Evolutionary conservation across 2,329 filamentous ascomycete genomes (phyloP), one percentile per base, ranked within the genome.

Genomic region (Acephala macrosclerotiorum): DNA sequence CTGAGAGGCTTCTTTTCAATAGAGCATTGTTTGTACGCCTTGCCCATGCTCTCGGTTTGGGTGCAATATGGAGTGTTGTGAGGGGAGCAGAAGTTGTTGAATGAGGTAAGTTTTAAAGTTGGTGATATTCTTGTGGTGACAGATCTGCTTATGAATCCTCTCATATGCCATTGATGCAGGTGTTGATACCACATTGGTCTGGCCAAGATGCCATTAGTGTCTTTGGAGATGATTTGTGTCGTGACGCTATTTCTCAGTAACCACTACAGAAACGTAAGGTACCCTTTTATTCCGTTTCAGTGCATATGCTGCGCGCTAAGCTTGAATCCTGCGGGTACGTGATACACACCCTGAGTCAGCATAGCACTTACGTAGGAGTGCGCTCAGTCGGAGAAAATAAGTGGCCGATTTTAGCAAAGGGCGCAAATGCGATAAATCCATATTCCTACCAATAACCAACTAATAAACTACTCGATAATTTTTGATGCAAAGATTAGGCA

Each of bases 81-180:
- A 49, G n/a, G n/a, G n/a, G n/a, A 49, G 45, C 22, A 49, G 45
- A 49, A 49, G 40, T 16, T 42, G n/a, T n/a, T 12, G 40, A 42
- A 18, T 16, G 8, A 42, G 40, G 40, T 42, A 16, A 18, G 8
- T 16, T 42, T 16, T 18, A n/a, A 42, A n/a, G 14, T 12, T 42
- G 11, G n/a, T 42, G 40, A 42, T n/a, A n/a, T 1, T 42, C 16
- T 42, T 42, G 40, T 42, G 40, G 40, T 16, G 16, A 42, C 40
- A 42, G 18, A 42, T 42, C 6, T 18, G 40, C 40, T 18, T 42
- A 42, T 42, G 40, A 42, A 42, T 42, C 40, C 7, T 42, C 40
- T 42, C 16, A 42, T 16, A 18, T 16, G 40, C 40, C 40, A 42
- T 42, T 42, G 40, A 42, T 42, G 14, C 16, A 18, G 2, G 18